These are phyloP conservation scores for Plasmodium inui DNA, from an alignment of 169 alveolate species.

Conservation along the genomic window DNA sequence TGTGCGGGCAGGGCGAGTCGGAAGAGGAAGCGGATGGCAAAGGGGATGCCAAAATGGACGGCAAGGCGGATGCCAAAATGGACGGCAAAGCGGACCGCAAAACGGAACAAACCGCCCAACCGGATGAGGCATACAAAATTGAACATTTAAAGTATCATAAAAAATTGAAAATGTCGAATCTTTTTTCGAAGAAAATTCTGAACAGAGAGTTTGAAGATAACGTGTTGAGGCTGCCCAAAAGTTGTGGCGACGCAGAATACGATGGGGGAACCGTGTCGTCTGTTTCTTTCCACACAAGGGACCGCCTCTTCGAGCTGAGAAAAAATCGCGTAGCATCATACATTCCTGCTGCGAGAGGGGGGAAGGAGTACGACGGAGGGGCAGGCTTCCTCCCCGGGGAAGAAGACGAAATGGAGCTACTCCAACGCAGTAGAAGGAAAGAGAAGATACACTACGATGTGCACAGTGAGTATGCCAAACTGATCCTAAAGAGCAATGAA, in stretches of 20 bases:
- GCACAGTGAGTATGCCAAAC: conserved; percentile 60
- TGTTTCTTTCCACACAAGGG: not conserved
- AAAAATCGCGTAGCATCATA: not conserved
- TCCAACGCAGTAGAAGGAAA: not conserved
- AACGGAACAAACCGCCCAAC: not conserved
- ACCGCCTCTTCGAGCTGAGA: not conserved
- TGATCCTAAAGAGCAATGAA: conserved; percentile 37
- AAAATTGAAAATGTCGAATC: conserved; percentile 34
- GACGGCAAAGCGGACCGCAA: not conserved
- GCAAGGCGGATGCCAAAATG: not conserved
- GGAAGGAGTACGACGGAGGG: not conserved
- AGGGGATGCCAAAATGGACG: not conserved
- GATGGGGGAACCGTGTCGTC: not conserved
- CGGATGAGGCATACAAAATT: not conserved
- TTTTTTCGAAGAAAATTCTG: conserved; percentile 43
- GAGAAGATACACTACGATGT: conserved; percentile 36
- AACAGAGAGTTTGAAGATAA: conserved; percentile 41
- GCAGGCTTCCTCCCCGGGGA: not conserved
- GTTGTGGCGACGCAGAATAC: not conserved
- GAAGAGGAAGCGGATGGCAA: not conserved
- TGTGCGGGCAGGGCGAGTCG: not conserved
- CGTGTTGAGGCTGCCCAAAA: conserved; percentile 13
- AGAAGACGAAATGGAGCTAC: not conserved
- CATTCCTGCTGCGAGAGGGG: not conserved
- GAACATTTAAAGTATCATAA: conserved; percentile 38